Evolutionary conservation across 257 asterid species (phyloP).

Genomic region (Solanum sparsipilum): DNA sequence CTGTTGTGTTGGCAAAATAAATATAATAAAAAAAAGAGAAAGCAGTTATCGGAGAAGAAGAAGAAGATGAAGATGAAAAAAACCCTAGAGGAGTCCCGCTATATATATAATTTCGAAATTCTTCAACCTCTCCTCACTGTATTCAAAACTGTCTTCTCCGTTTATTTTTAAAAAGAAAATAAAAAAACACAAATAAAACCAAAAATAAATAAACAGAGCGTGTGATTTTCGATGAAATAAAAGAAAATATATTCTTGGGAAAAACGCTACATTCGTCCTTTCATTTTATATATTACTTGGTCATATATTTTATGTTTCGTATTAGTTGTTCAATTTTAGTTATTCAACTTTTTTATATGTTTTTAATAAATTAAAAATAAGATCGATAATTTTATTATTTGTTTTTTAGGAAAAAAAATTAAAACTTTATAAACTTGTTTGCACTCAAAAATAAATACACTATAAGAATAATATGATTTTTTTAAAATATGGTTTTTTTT

Average conservation of each 20-base stretch:
- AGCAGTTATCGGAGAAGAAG: neutral
- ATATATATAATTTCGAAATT: constrained; percentile 26
- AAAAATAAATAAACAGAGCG: neutral
- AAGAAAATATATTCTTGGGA: neutral
- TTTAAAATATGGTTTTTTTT: too few species aligned
- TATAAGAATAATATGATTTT: too few species aligned
- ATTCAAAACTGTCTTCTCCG: constrained; percentile 14
- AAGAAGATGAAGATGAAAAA: neutral
- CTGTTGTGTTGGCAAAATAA: neutral
- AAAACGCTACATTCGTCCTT: neutral
- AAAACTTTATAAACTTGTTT: too few species aligned
- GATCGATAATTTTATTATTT: too few species aligned
- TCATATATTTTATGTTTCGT: too few species aligned
- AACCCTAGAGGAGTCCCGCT: constrained; percentile 56
- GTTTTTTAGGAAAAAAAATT: too few species aligned
- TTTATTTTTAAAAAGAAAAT: neutral
- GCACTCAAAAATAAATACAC: too few species aligned
- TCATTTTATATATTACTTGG: neutral
- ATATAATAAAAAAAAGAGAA: neutral
- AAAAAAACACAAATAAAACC: neutral
- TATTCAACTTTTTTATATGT: too few species aligned
- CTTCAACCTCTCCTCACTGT: neutral
- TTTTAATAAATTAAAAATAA: too few species aligned
- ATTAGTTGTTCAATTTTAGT: too few species aligned
- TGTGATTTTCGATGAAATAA: neutral